phyloP scores from a whole-genome alignment of 148 eudicot species.

The Polygonum maritimum region DNA sequence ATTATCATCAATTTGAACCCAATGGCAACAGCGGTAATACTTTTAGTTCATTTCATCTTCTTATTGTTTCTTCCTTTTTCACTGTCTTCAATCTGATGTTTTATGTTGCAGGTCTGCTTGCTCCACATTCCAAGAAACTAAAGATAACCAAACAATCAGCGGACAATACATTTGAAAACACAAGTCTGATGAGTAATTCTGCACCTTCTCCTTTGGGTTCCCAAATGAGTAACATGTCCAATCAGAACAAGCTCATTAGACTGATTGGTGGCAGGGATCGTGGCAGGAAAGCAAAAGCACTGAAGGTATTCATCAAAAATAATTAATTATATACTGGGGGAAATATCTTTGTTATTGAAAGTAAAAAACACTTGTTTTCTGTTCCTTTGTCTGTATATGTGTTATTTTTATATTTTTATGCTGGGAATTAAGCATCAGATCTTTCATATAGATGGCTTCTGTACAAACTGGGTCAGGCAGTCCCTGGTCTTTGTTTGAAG shows the following conservation, averaged over 20 bases:
- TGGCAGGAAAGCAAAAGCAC: constrained; percentile 55
- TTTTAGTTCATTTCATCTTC: constrained; percentile 1
- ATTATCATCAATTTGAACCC: constrained; percentile 56
- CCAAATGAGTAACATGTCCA: constrained; percentile 85
- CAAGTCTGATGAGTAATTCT: constrained; percentile 40
- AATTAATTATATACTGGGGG: not conserved
- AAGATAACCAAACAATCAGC: constrained; percentile 56
- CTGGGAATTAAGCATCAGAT: constrained; percentile 19
- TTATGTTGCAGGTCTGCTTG: constrained; percentile 43
- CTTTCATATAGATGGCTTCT: constrained; percentile 42
- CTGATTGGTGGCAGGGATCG: constrained; percentile 68
- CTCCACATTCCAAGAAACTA: constrained; percentile 55
- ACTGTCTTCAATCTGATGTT: not conserved
- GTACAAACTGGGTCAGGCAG: constrained; percentile 70
- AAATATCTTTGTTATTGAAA: not conserved
- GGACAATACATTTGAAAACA: constrained; percentile 59
- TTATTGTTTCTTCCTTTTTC: not conserved
- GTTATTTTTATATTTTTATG: not conserved
- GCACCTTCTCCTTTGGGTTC: constrained; percentile 76
- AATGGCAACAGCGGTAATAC: constrained; percentile 64
- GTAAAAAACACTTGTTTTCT: not conserved
- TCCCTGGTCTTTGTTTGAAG: constrained; percentile 87
- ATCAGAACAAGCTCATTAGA: constrained; percentile 70
- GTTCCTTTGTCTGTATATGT: not conserved
- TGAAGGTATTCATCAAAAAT: constrained; percentile 46